Conservation (phyloP, 371 early-diverging fungal genomes). For the Dichotomocladium elegans region DNA sequence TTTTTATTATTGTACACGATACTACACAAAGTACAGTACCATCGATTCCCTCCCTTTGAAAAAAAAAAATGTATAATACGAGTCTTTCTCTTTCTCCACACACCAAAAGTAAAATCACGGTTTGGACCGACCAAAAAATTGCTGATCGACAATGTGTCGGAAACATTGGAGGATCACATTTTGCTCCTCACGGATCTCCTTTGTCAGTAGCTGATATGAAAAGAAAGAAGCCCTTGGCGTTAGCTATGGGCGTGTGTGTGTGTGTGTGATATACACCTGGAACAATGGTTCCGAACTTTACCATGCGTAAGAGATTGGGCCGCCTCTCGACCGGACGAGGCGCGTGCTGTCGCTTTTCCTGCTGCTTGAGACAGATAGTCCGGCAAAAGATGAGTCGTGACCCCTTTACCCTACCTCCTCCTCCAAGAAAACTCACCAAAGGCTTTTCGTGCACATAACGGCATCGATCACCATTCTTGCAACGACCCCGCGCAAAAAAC, state of each 20-base stretch:
- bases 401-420: not conserved
- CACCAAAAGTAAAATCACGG: not conserved
- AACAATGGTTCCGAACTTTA: constrained; percentile 1
- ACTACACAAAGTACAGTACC: no score
- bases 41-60: not conserved
- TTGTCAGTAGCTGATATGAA: not conserved
- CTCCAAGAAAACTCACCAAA: constrained; percentile 5
- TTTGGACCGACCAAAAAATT: constrained; percentile 26
- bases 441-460: constrained; percentile 45
- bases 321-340: constrained; percentile 21
- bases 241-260: no score
- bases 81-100: not conserved
- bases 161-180: constrained; percentile 48
- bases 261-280: not conserved
- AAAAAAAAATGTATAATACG: not conserved
- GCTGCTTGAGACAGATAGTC: constrained; percentile 12
- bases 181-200: constrained; percentile 44
- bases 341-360: constrained; percentile 10
- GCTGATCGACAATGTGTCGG: constrained; percentile 34
- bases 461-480: constrained; percentile 45
- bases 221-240: no score
- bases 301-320: constrained; percentile 46
- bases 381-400: not conserved
- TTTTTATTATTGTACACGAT: no score
- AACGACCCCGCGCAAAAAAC: constrained; percentile 43